A percentile compares a stretch with the other conserved stretches of the same genome.
Evolutionary conservation across 192 early-diverging fungal genomes (phyloP).

Genomic region (Mortierella antarctica): DNA sequence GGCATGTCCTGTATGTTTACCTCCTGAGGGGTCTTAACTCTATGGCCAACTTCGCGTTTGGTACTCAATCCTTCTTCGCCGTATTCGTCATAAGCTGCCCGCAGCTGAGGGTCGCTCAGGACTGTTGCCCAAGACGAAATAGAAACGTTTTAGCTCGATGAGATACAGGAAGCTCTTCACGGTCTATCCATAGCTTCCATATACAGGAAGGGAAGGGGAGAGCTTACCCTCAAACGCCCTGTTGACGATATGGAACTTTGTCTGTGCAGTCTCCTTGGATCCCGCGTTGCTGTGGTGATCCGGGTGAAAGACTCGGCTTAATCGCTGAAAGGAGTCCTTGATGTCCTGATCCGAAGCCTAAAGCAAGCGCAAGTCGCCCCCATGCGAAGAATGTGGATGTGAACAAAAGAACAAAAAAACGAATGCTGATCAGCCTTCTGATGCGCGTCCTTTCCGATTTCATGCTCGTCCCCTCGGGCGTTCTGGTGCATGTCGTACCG

Average conservation of each 20-base stretch:
- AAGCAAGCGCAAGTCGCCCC: too few species aligned
- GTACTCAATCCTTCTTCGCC: slow-evolving; percentile 84
- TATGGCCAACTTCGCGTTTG: slow-evolving; percentile 70
- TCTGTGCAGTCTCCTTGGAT: slow-evolving; percentile 70
- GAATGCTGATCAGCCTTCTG: background rate
- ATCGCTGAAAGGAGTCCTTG: slow-evolving; percentile 73
- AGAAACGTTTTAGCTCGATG: background rate
- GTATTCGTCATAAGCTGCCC: slow-evolving; percentile 90
- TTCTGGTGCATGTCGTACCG: slow-evolving; percentile 37
- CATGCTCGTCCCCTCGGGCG: too few species aligned
- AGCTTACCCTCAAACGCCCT: slow-evolving; percentile 76
- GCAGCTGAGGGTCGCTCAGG: slow-evolving; percentile 77
- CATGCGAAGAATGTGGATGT: background rate
- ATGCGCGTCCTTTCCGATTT: too few species aligned
- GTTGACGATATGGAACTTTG: slow-evolving; percentile 74
- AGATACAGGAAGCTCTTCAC: background rate
- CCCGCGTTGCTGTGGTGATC: slow-evolving; percentile 72
- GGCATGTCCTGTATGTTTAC: slow-evolving; percentile 23
- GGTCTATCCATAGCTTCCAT: background rate
- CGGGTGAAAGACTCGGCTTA: slow-evolving; percentile 81
- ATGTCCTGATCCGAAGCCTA: slow-evolving; percentile 73
- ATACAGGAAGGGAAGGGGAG: background rate
- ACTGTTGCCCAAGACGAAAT: slow-evolving; percentile 55
- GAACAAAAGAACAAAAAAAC: background rate
- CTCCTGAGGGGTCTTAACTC: slow-evolving; percentile 74